phyloP scores from a whole-genome alignment of 805 yeast species.

The Isabelozyma rhagii region DNA sequence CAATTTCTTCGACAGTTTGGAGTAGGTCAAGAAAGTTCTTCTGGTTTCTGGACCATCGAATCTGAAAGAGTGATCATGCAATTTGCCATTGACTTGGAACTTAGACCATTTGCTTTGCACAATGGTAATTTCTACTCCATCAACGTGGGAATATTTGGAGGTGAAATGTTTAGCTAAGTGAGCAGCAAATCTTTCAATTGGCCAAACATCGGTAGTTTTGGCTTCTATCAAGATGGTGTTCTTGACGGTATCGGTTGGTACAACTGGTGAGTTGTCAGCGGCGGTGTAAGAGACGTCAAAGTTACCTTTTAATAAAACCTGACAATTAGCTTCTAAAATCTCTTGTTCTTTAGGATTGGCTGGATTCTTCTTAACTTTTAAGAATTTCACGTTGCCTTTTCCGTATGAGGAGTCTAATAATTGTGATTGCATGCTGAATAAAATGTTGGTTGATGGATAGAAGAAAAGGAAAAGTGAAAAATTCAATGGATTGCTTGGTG shows the following conservation, averaged over 20 bases:
- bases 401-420: conserved; percentile 69
- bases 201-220: conserved; percentile 80
- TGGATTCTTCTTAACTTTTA: conserved; percentile 81
- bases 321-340: conserved; percentile 81
- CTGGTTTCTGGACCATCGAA: conserved; percentile 84
- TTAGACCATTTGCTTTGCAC: conserved; percentile 80
- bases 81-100: conserved; percentile 66
- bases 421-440: conserved; percentile 6
- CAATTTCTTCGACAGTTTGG: conserved; percentile 50
- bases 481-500: not conserved
- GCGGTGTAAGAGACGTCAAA: conserved; percentile 79
- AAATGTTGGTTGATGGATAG: not conserved
- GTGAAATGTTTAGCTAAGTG: conserved; percentile 80
- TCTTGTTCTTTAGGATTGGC: conserved; percentile 71
- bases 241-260: conserved; percentile 92
- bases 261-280: conserved; percentile 86
- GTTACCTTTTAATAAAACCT: conserved; percentile 70
- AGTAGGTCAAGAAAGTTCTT: conserved; percentile 51
- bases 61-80: conserved; percentile 79
- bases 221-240: conserved; percentile 85
- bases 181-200: conserved; percentile 87
- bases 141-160: conserved; percentile 70
- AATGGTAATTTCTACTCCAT: conserved; percentile 65
- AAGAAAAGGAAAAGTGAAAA: not conserved
- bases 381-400: conserved; percentile 87